Conservation (phyloP, 2,329 filamentous ascomycete genomes). For the Cylindrodendrum hubeiense region DNA sequence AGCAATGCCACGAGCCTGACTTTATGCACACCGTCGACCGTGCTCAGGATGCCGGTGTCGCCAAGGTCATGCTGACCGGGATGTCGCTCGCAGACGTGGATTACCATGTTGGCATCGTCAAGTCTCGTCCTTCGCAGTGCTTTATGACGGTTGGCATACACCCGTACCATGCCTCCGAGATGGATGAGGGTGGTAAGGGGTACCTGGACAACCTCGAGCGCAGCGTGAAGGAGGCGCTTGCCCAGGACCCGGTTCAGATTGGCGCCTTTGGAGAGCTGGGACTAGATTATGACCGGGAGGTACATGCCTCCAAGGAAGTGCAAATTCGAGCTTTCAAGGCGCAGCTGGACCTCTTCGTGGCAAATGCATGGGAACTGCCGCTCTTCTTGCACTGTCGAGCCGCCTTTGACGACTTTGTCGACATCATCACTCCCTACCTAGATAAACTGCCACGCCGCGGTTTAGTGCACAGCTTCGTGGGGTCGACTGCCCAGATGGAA, state of each 20-base stretch:
- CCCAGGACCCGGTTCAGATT: constrained; percentile 46
- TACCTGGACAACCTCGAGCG: constrained; percentile 39
- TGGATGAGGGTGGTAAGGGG: constrained; percentile 47
- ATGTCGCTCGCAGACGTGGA: constrained; percentile 49
- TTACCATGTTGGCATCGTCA: constrained; percentile 45
- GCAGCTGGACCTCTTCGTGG: constrained; percentile 42
- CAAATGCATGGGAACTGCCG: constrained; percentile 40
- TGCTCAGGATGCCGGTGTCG: constrained; percentile 54
- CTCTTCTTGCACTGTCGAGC: constrained; percentile 44
- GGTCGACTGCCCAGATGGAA: constrained; percentile 40
- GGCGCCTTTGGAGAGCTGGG: constrained; percentile 63
- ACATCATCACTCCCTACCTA: constrained; percentile 55
- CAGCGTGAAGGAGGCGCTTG: constrained; percentile 41
- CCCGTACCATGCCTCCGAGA: constrained; percentile 62
- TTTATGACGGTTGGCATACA: constrained; percentile 63
- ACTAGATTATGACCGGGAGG: constrained; percentile 62
- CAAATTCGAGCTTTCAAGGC: constrained; percentile 41
- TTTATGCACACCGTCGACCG: constrained; percentile 57
- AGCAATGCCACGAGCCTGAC: constrained; percentile 61
- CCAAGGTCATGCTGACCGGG: constrained; percentile 56
- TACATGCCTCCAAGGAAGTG: constrained; percentile 53
- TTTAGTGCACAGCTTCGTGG: constrained; percentile 44
- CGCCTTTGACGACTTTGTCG: constrained; percentile 44
- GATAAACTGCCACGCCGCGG: constrained; percentile 39
- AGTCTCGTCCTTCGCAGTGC: constrained; percentile 49